Evolutionary conservation across 768 basidiomycete genomes (phyloP).

Genomic region (Boletellus sp.): DNA sequence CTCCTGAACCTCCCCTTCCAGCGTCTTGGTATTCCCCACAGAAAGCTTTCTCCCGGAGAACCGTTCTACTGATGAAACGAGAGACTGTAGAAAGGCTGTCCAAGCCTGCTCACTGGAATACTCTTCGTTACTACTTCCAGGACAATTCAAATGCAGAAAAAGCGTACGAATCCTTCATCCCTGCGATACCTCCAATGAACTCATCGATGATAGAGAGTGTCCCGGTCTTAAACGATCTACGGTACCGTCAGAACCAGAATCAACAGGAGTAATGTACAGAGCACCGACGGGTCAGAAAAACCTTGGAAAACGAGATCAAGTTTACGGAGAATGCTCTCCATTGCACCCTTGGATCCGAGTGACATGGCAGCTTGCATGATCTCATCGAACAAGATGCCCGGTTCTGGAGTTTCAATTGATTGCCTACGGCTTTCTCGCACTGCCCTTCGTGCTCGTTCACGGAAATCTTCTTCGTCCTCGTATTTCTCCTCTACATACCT

Average conservation of each 20-base stretch:
- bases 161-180: conserved; percentile 62
- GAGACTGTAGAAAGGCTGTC: conserved; percentile 56
- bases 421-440: conserved; percentile 26
- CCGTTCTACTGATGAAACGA: conserved; percentile 57
- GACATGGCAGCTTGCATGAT: conserved; percentile 57
- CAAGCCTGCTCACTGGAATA: conserved; percentile 60
- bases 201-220: conserved; percentile 56
- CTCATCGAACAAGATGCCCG: conserved; percentile 55
- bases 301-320: conserved; percentile 54
- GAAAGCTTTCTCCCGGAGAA: conserved; percentile 64
- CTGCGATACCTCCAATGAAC: conserved; percentile 59
- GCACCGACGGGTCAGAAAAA: conserved; percentile 57
- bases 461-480: conserved; percentile 85
- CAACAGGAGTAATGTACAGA: neutral
- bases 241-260: conserved; percentile 5
- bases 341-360: conserved; percentile 18
- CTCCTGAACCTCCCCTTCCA: conserved; percentile 57
- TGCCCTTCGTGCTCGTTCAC: conserved; percentile 52
- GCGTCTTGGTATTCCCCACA: conserved; percentile 41
- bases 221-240: conserved; percentile 61
- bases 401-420: conserved; percentile 39
- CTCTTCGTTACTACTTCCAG: conserved; percentile 14
- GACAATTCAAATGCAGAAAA: neutral
- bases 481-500: conserved; percentile 86
- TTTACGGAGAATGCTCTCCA: conserved; percentile 58